Evolutionary conservation across 331 rosid species (phyloP), one percentile per base, ranked within the genome.

Genomic region (Erythrophleum ivorense): DNA sequence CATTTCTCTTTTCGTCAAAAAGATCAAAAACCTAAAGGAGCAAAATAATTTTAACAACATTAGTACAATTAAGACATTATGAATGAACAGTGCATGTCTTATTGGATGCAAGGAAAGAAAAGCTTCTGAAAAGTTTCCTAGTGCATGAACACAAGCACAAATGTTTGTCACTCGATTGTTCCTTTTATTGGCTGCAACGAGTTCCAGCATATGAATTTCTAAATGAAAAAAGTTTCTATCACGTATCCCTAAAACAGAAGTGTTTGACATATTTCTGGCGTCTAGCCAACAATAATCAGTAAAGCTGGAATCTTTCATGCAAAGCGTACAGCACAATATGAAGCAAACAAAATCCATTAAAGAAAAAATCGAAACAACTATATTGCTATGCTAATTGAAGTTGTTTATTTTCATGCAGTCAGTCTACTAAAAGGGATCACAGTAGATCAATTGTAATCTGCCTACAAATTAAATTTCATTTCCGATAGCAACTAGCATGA

Each of bases 1-100:
- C 98, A 50, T 94, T 91, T 89, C 71, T 85, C 86, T 76, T 92
- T 86, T 86, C 89, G 31, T 94, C 98, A 82, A 94, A 92, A 52
- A 92, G 81, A 89, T 91, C 86, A 83, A 94, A 94, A 78, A 92
- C 94, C 98, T 92, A 72, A 40, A 24, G 71, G 71, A 78, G 80
- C 58, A 41, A 8, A 18, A 57, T 5, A 53, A 49, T 45, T 38
- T 71, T 54, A 58, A 38, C 68, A 53, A 33, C 62, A 72, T 83
- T 19, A 80, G 83, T 54, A 43, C 34, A 57, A 1, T 53, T 16
- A 81, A 77, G 70, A 58, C 50, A 57, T 40, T 49, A 18, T 53
- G 77, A 68, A 79, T 29, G 66, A 80, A 81, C 71, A 54, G 14
- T 38, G 48, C 53, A n/a, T 46, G 72, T 19, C 31, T 13, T 45